These are phyloP conservation scores for Polytrichum commune DNA, from an alignment of 225 moss, liverwort and hornwort species.

Conservation along the genomic window DNA sequence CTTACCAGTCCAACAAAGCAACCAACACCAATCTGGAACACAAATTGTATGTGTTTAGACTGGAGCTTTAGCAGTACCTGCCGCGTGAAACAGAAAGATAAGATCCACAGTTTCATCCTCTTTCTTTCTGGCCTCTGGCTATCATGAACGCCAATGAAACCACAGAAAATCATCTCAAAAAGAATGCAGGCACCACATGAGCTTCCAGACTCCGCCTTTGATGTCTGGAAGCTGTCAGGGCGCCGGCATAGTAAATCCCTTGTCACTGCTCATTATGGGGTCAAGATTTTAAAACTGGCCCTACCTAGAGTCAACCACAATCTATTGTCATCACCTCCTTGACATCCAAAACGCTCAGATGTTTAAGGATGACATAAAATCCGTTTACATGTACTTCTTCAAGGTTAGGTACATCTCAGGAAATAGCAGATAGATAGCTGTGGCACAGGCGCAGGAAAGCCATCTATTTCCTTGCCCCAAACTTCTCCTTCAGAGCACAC, in stretches of 20 bases:
- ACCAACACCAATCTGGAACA: neutral
- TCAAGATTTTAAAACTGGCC: neutral
- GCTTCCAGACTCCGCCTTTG: constrained; percentile 16
- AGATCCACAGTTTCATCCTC: constrained; percentile 7
- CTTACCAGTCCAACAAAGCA: constrained; percentile 3
- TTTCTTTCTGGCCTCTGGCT: constrained; percentile 16
- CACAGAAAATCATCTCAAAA: no score
- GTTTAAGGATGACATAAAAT: neutral
- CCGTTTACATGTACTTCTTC: neutral
- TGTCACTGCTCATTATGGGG: neutral
- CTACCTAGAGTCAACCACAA: neutral
- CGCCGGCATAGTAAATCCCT: neutral
- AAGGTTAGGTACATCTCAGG: neutral
- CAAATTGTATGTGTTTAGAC: constrained; percentile 6
- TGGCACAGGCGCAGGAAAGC: neutral
- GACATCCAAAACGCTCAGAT: neutral
- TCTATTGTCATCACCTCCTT: neutral
- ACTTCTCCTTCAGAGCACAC: neutral
- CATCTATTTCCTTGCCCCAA: neutral
- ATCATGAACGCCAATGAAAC: neutral
- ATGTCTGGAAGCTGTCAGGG: constrained; percentile 13
- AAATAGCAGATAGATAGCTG: neutral
- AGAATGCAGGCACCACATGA: neutral
- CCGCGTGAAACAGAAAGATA: constrained; percentile 14
- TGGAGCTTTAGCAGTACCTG: constrained; percentile 9